phyloP scores from a whole-genome alignment of 73 alveolate genomes.

The Uronychia setigera region DNA sequence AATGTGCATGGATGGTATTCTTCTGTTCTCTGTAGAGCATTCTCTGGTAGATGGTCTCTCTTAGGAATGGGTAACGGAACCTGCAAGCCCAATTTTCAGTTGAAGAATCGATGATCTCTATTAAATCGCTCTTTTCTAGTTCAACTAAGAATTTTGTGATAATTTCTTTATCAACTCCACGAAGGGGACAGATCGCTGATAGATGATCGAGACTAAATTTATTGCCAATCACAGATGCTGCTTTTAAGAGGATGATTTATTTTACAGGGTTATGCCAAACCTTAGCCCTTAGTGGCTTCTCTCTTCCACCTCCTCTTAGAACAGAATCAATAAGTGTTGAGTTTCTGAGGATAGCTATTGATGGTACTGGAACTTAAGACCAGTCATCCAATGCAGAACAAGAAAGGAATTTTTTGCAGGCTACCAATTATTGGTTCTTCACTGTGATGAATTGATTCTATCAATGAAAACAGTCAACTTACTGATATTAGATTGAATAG shows the following conservation, averaged over 20 bases:
- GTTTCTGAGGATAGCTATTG: conserved; percentile 18
- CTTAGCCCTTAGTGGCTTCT: conserved; percentile 11
- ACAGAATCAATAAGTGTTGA: conserved; percentile 37
- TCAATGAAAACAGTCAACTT: background rate
- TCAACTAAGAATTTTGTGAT: conserved; percentile 23
- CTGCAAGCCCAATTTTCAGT: conserved; percentile 50
- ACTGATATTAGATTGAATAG: conserved; percentile 41
- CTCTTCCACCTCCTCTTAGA: conserved; percentile 27
- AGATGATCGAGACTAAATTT: conserved; percentile 45
- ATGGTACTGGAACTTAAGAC: conserved; percentile 64
- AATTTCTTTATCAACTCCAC: conserved; percentile 39
- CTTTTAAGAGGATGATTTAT: conserved; percentile 48
- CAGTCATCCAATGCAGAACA: conserved; percentile 56
- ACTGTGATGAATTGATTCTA: background rate
- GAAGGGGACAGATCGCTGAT: conserved; percentile 43
- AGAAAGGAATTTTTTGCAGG: conserved; percentile 10
- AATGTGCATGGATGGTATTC: background rate
- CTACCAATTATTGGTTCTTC: background rate
- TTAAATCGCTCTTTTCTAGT: conserved; percentile 52
- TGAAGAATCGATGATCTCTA: conserved; percentile 61
- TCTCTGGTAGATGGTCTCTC: conserved; percentile 57
- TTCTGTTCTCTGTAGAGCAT: background rate
- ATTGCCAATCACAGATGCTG: conserved; percentile 71
- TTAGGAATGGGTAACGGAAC: conserved; percentile 47
- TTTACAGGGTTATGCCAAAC: conserved; percentile 16